A percentile compares a stretch with the other conserved stretches of the same genome.
These are phyloP conservation scores for Naganishia vishniacii DNA, from an alignment of 768 basidiomycete genomes.

Conservation along the genomic window DNA sequence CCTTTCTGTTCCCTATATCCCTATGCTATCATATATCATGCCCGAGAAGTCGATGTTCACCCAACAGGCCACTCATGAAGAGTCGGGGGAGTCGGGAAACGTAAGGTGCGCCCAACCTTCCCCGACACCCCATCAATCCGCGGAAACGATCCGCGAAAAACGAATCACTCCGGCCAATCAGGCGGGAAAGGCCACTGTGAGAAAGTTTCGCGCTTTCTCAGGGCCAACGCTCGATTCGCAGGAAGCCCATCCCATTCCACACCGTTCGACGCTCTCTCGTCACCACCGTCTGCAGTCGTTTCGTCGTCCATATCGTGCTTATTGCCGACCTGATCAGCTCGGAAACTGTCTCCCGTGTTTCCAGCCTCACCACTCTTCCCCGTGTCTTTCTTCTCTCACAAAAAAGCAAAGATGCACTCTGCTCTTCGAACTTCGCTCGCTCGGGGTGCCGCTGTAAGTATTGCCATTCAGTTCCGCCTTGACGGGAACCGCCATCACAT, in stretches of 20 bases:
- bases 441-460: constrained; percentile 33
- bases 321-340: constrained; percentile 31
- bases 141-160: too few relatives aligned
- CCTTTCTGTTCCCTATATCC: too few relatives aligned
- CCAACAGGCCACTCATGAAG: too few relatives aligned
- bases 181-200: constrained; percentile 1
- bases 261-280: constrained; percentile 9
- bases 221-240: not conserved
- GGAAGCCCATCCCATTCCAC: not conserved
- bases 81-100: too few relatives aligned
- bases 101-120: too few relatives aligned
- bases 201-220: constrained; percentile 2
- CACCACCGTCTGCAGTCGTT: constrained; percentile 2
- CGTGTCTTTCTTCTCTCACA: constrained; percentile 25
- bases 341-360: constrained; percentile 26
- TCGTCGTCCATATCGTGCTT: constrained; percentile 20
- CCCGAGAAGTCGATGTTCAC: too few relatives aligned
- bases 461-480: not conserved
- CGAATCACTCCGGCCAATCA: not conserved
- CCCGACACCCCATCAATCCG: too few relatives aligned
- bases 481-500: not conserved
- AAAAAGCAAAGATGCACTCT: constrained; percentile 45
- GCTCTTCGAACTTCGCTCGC: constrained; percentile 41
- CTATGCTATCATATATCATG: too few relatives aligned
- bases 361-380: constrained; percentile 27